Evolutionary conservation across 176 grass and related monocot genomes (phyloP).

Genomic region (Triticum monococcum): DNA sequence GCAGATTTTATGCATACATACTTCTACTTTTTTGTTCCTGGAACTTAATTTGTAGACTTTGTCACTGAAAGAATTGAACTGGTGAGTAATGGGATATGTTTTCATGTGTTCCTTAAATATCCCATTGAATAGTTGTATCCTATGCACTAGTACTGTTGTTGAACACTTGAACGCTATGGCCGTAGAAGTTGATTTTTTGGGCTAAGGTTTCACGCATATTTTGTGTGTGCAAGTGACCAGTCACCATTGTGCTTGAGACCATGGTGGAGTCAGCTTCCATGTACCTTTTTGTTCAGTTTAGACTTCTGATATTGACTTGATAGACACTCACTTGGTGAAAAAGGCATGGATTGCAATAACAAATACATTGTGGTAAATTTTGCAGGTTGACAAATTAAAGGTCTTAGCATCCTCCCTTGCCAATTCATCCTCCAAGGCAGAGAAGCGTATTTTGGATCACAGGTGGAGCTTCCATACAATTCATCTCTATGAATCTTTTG

Average conservation of each 20-base stretch:
- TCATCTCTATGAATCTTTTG: constrained; percentile 4
- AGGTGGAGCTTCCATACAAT: constrained; percentile 45
- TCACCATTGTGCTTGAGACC: neutral
- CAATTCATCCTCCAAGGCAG: constrained; percentile 94
- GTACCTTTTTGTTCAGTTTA: constrained; percentile 15
- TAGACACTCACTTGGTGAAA: constrained; percentile 9
- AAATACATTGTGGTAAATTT: constrained; percentile 11
- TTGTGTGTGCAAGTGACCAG: constrained; percentile 2
- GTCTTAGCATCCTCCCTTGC: constrained; percentile 82
- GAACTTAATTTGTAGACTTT: constrained; percentile 6
- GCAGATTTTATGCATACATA: neutral
- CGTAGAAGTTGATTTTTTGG: constrained; percentile 2
- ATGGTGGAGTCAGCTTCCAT: neutral
- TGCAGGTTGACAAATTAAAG: constrained; percentile 94
- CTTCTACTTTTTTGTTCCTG: constrained; percentile 15
- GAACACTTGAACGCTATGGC: neutral
- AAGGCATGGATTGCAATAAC: constrained; percentile 3
- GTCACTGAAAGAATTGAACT: constrained; percentile 2
- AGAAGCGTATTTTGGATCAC: constrained; percentile 97
- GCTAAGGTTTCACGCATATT: neutral
- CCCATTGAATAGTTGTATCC: neutral
- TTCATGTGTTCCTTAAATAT: constrained; percentile 4
- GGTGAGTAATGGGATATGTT: constrained; percentile 8
- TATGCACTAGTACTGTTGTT: neutral
- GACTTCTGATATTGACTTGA: neutral